Evolutionary conservation across 2,329 filamentous ascomycete genomes (phyloP), one percentile per base, ranked within the genome.

Genomic region (Fusarium secorum): DNA sequence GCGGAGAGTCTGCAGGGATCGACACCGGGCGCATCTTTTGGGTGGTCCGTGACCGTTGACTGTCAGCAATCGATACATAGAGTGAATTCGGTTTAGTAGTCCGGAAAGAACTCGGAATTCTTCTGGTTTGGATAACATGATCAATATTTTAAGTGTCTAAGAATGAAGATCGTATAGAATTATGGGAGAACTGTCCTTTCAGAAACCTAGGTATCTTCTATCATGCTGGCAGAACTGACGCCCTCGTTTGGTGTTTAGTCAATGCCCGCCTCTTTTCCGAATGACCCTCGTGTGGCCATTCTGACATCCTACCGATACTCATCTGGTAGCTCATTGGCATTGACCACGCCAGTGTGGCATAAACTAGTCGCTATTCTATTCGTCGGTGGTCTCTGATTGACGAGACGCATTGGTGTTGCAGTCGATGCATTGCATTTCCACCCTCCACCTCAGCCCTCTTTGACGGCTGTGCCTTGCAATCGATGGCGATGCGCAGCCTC

Each of bases 361-460:
- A 39, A 62, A 52, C 36, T 52, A 26, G 41, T 18, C 44, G 26
- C 36, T 44, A 35, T 61, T 54, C 64, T 32, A 66, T 63, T 70
- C 58, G 60, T 42, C 17, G 32, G 20, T 58, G 36, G 42, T 55
- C 32, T 57, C 46, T 56, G 28, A 38, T 55, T 45, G 44, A 64
- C 52, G 66, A 60, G 66, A 63, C 22, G 26, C 15, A 45, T 63
- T 59, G 45, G 44, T 69, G 64, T 56, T 70, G 15, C 59, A 45
- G 59, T 59, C 48, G 59, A 66, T 73, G 70, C 63, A 74, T 60
- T 73, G 68, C 64, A 75, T 61, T 61, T 71, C 65, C 48, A 61
- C 73, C 73, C 70, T 75, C 74, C 74, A 75, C 74, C 72, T 75
- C 74, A 76, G 74, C 74, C 74, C 70, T 76, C 64, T 75, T 71